These are phyloP conservation scores for Lupinus albus DNA, from an alignment of 306 rosid species.

Conservation along the genomic window DNA sequence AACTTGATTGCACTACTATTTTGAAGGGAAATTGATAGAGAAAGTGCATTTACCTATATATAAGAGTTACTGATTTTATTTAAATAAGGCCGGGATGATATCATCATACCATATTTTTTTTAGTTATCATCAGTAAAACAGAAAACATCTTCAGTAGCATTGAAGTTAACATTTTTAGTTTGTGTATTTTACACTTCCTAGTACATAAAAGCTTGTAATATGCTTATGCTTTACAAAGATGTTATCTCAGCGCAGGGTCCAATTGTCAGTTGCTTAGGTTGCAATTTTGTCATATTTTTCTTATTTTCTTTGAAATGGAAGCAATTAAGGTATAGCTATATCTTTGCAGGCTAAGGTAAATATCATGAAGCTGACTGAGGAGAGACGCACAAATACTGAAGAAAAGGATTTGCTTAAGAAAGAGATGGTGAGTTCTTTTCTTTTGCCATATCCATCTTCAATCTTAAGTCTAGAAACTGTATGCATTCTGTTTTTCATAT, in stretches of 20 bases:
- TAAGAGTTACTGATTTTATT: background rate
- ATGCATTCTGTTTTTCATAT: slow-evolving; percentile 22
- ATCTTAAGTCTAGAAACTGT: slow-evolving; percentile 7
- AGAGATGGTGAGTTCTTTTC: slow-evolving; percentile 63
- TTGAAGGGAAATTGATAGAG: slow-evolving; percentile 3
- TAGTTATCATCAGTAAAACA: background rate
- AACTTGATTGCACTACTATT: slow-evolving; percentile 9
- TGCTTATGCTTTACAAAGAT: slow-evolving; percentile 34
- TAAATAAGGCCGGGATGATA: slow-evolving; percentile 6
- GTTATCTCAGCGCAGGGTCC: slow-evolving; percentile 30
- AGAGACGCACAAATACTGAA: slow-evolving; percentile 48
- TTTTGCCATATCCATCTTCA: background rate
- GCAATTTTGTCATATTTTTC: background rate
- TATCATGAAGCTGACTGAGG: slow-evolving; percentile 65
- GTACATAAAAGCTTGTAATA: slow-evolving; percentile 18
- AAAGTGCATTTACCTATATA: too few species aligned
- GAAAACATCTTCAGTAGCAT: slow-evolving; percentile 1
- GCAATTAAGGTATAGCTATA: slow-evolving; percentile 32
- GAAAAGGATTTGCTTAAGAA: slow-evolving; percentile 66
- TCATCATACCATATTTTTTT: background rate
- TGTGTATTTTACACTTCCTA: slow-evolving; percentile 2
- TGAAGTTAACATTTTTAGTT: slow-evolving; percentile 9
- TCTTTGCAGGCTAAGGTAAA: slow-evolving; percentile 69
- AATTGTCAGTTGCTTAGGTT: slow-evolving; percentile 37
- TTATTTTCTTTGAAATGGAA: slow-evolving; percentile 33